Base-by-base conservation (phyloP, 2,329 filamentous ascomycete genomes). In the Claviceps fusiformis region DNA sequence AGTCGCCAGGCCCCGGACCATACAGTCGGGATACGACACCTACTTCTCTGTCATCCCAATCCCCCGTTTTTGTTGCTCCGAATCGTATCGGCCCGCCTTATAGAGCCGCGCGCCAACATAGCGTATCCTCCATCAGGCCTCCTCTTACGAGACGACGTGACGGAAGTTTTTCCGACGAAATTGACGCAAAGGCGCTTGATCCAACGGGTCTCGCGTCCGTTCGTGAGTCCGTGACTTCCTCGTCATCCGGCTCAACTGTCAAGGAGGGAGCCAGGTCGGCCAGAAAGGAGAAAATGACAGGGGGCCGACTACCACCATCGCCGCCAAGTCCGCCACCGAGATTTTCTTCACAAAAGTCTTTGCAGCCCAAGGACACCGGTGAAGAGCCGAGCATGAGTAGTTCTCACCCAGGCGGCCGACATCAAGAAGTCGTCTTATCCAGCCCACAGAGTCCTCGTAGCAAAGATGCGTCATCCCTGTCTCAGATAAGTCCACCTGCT, bases 21-120 rank as follows among this genome's bases (percentile, higher is more conserved):
- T 90, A 89, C 68, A 90, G 86, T 64, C 78, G 86, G 59, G 85
- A 87, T 57, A 89, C 86, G 0, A 90, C 87, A 3, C 87, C 87
- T 7, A 89, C 86, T 5, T 90, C 87, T 10, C 83, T 87, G 59
- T 86, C 83, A 8, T 90, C 87, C 1, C 84, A 86, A 62, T 90
- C 86, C 17, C 85, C 87, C 3, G 78, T 80, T 3, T 67, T 85
- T 5, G 69, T 81, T 65, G 76, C 63, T 58, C 79, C 70, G 54
- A 73, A 66, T 58, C 74, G 70, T 58, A 74, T 65, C 60, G 75
- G 67, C 31, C 69, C 72, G 52, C 67, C 73, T 9, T 52, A 33
- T 29, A 46, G 31, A n/a, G 75, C 76, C 61, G 64, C 68, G 56
- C 75, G 75, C 61, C 79, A 82, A 65, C 70, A 70, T 54, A 85